These are phyloP conservation scores for Pseudonitzschia delicatissima DNA, from an alignment of 108 stramenopile species.

Conservation along the genomic window DNA sequence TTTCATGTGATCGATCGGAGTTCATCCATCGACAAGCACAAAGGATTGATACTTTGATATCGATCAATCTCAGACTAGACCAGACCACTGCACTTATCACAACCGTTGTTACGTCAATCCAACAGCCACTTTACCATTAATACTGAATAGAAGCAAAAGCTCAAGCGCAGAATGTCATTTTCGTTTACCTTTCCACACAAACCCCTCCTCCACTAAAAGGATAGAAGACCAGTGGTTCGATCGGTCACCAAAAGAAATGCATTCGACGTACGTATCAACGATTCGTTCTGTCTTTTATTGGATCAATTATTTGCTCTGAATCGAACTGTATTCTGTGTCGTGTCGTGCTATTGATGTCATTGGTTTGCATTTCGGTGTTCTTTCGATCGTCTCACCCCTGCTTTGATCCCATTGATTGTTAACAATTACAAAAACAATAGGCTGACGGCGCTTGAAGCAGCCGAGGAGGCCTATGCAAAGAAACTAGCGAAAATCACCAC, in stretches of 20 bases:
- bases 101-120: no score
- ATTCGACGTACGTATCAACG: constrained; percentile 1
- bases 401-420: not conserved
- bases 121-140: no score
- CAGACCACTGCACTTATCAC: no score
- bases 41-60: no score
- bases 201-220: not conserved
- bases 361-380: not conserved
- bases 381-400: no score
- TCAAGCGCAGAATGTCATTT: not conserved
- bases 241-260: not conserved
- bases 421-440: not conserved
- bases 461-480: not conserved
- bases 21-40: no score
- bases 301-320: not conserved
- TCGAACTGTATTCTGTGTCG: not conserved
- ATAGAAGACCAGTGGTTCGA: not conserved
- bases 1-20: no score
- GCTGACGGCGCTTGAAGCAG: not conserved
- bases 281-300: not conserved
- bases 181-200: not conserved
- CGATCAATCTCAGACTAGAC: no score
- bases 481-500: not conserved
- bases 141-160: no score
- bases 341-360: not conserved